phyloP scores from a whole-genome alignment of 2,329 filamentous ascomycete genomes.

The Monilinia aucupariae region DNA sequence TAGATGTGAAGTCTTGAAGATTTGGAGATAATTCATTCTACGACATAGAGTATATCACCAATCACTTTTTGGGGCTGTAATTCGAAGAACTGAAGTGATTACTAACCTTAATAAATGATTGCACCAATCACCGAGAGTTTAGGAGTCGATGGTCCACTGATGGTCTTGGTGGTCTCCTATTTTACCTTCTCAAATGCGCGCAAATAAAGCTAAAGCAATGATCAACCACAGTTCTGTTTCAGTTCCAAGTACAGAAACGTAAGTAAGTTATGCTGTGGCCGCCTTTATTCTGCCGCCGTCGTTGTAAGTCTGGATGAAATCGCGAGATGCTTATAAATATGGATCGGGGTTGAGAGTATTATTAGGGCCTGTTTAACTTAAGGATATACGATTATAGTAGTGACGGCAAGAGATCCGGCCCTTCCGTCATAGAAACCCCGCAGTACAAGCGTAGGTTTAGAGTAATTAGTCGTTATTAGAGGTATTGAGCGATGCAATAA shows the following conservation, averaged over 20 bases:
- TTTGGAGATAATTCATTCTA: not conserved
- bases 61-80: not conserved
- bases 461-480: no score
- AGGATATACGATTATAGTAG: no score
- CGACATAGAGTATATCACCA: not conserved
- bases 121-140: not conserved
- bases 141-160: slow-evolving; percentile 2
- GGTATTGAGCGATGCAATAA: no score
- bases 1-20: not conserved
- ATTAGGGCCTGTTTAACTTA: no score
- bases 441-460: no score
- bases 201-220: not conserved
- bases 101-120: not conserved
- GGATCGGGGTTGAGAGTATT: not conserved
- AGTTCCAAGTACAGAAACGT: not conserved
- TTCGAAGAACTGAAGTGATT: not conserved
- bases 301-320: no score
- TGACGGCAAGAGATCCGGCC: no score
- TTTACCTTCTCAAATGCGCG: slow-evolving; percentile 17
- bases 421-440: no score
- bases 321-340: not conserved
- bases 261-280: not conserved
- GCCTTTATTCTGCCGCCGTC: not conserved
- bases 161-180: not conserved
- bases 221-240: no score